A percentile compares a stretch with the other conserved stretches of the same genome.
Conservation (phyloP, 2,329 filamentous ascomycete species). For the Verticillium tricorpus region DNA sequence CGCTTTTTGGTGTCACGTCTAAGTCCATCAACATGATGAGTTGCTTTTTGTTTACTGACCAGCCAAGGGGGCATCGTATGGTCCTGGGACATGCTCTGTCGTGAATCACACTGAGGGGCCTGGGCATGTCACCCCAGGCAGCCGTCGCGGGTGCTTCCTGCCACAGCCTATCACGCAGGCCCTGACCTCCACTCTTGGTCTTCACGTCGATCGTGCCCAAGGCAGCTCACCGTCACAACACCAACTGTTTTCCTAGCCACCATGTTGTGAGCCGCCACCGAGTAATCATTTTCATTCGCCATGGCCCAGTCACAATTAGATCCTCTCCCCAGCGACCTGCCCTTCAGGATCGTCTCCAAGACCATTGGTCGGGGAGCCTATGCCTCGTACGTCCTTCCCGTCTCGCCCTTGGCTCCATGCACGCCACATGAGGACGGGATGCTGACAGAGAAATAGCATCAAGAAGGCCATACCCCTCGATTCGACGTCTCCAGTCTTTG, state of each 20-base stretch:
- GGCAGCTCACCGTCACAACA: not conserved
- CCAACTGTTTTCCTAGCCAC: not conserved
- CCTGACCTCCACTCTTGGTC: not conserved
- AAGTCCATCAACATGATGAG: conserved; percentile 8
- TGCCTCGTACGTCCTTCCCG: conserved; percentile 67
- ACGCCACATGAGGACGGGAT: conserved; percentile 3
- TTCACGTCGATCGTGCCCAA: not conserved
- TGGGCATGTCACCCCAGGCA: not conserved
- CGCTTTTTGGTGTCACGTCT: not conserved
- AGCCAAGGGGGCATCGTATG: too few relatives aligned
- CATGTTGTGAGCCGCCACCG: not conserved
- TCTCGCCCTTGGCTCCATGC: conserved; percentile 12
- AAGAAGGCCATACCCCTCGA: conserved; percentile 84
- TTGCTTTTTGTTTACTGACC: not conserved
- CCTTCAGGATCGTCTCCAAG: conserved; percentile 91
- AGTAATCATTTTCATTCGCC: conserved; percentile 7
- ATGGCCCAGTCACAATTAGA: conserved; percentile 81
- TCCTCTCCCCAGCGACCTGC: conserved; percentile 77
- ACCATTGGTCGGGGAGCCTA: conserved; percentile 97
- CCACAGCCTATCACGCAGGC: not conserved
- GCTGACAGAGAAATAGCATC: conserved; percentile 51
- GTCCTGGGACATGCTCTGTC: too few relatives aligned
- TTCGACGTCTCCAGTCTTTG: conserved; percentile 71
- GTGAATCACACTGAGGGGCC: not conserved
- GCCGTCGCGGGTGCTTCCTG: not conserved